phyloP scores from a whole-genome alignment of 352 stramenopile genomes.

The Phytophthora macrochlamydospora region DNA sequence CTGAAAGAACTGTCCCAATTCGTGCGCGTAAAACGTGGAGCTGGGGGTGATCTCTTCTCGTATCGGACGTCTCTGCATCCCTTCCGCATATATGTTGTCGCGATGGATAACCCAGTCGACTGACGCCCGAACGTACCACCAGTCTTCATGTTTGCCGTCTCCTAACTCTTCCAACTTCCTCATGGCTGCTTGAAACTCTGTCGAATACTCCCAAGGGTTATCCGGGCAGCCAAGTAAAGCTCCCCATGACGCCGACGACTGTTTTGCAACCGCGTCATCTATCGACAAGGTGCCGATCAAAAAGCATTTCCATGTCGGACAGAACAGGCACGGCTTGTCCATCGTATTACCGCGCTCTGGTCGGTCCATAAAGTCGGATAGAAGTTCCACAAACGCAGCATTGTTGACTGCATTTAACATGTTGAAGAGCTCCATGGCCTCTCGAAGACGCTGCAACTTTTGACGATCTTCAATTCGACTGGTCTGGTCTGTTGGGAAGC shows the following conservation, averaged over 20 bases:
- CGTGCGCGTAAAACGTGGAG: neutral
- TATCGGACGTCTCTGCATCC: neutral
- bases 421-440: neutral
- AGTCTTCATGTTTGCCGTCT: neutral
- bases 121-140: neutral
- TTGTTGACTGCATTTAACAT: neutral
- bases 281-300: neutral
- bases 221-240: neutral
- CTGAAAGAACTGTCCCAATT: neutral
- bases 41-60: neutral
- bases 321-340: neutral
- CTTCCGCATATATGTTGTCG: neutral
- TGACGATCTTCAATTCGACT: neutral
- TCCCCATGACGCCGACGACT: neutral
- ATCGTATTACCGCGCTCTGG: neutral
- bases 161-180: neutral
- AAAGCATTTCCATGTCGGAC: neutral
- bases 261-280: neutral
- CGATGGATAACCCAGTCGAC: neutral
- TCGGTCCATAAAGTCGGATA: neutral
- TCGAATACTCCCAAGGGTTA: neutral
- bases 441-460: neutral
- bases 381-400: neutral
- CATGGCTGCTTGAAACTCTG: neutral
- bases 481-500: neutral